Conservation (phyloP, 148 eudicot genomes). For the Tetragonia tetragonoides region DNA sequence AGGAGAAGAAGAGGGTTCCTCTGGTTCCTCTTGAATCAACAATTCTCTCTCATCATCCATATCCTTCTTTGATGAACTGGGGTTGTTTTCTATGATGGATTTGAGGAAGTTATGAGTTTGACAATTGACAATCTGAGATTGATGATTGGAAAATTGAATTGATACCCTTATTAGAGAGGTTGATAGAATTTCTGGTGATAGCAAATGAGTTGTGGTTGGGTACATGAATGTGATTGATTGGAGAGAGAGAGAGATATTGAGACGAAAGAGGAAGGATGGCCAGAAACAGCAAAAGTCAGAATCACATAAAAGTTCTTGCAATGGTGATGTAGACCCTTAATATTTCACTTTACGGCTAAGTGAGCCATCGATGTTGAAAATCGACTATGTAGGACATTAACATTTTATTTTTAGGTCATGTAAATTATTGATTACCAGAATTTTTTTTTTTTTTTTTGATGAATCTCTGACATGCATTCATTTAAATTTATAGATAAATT, state of each 20-base stretch:
- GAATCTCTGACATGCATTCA: no score
- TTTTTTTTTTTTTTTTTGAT: no score
- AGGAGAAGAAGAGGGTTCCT: neutral
- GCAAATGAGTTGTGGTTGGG: neutral
- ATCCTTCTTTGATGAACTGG: neutral
- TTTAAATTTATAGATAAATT: no score
- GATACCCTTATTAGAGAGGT: neutral
- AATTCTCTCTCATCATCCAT: constrained; percentile 27
- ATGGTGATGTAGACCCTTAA: no score
- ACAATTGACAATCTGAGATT: neutral
- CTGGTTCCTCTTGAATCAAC: constrained; percentile 26
- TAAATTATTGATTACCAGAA: no score
- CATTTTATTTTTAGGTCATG: no score
- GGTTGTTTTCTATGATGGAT: neutral
- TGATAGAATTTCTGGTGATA: neutral
- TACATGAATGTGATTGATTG: neutral
- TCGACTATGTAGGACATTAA: no score
- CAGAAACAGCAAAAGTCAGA: neutral
- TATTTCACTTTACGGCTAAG: no score
- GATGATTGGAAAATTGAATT: neutral
- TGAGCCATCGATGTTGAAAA: no score
- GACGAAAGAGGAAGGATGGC: neutral
- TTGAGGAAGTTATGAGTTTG: neutral
- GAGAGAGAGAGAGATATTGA: neutral
- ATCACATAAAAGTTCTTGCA: no score